Base-by-base conservation (phyloP, 2,329 filamentous ascomycete genomes). In the Graphilbum sp. region DNA sequence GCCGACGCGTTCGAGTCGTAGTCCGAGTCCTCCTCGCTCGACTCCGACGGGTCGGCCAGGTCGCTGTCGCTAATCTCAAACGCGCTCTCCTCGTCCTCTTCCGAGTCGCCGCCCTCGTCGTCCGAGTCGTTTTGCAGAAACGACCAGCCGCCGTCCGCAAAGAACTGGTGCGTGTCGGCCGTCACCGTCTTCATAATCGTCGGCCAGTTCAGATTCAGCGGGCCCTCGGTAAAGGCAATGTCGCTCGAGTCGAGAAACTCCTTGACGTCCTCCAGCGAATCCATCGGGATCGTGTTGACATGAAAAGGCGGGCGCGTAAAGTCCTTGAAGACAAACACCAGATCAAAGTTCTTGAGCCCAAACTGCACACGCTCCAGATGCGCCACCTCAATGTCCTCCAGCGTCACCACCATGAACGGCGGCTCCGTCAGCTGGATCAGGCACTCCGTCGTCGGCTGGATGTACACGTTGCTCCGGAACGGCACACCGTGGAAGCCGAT, bases 111-210 rank as follows among this genome's bases (percentile, higher is more conserved):
- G 32, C 72, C 83, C 46, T 94, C 86, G 13, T 81, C 83, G 52
- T 96, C 90, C 1, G 80, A 86, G 42, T 95, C 88, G 27, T 79
- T 79, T 38, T 79, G 77, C 42, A 98, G 58, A 71, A 98, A 96
- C 2, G 75, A 80, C 90, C 90, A 98, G 34, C 90, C 90, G 24
- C 92, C 90, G 46, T 96, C 88, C 4, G 70, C 74, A 58, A 95
- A 98, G 73, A 98, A 98, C 49, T 80, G 75, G 54, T 98, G 88
- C 2, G 90, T 84, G 54, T 98, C 87, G 27, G 81, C 78, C 17
- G 82, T 88, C 20, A 98, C 87, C 0, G 90, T 98, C 69, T 98
- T 98, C 86, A 98, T 98, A 54, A 98, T 98, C 15, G 87, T 94
- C 11, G 83, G 81, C 90, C 90, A 98, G 67, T 96, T 96, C 41